Evolutionary conservation across 306 rosid genomes (phyloP), one percentile per base, ranked within the genome.

Genomic region (Acacia confusa): DNA sequence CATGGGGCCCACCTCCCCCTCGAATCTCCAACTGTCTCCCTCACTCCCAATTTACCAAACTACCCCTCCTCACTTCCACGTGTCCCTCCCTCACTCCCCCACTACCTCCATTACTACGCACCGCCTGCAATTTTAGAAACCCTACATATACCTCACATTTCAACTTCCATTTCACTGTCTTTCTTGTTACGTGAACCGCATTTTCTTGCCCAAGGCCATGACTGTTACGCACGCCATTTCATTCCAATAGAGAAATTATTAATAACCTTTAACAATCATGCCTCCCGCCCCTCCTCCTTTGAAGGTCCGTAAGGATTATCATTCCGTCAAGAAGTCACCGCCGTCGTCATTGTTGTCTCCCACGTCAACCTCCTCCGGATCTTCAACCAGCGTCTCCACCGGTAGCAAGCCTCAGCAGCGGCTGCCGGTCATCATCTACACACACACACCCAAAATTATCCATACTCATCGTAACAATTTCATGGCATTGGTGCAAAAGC

Each of bases 401-500:
- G 4, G 82, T 1, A 58, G 34, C 58, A 89, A 84, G 76, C 96
- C 88, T 3, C 86, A 76, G 0, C 89, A 85, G 17, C 93, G 93
- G 0, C 93, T 88, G 0, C 98, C 97, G 1, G 92, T 93, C 3
- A 93, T 93, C 14, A 93, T 93, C 30, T 93, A 93, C 79, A 91
- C 98, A 6, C 98, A 93, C 84, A 90, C 97, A 7, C 98, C 98
- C 0, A 88, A 87, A n/a, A 16, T 91, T 7, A 93, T 93, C 22
- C 97, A 93, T 34, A 93, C 97, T 24, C 85, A 88, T 12, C 97
- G 93, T 5, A 82, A 72, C n/a, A 89, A 87, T 36, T 93, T 93
- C 68, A 93, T 91, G 97, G 83, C 91, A 6, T 73, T 93, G 86
- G 97, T 91, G 75, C 98, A 93, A 63, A 91, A 90, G 70, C 91